These are phyloP conservation scores for Saturnispora besseyi DNA, from an alignment of 805 yeast genomes.

Conservation along the genomic window DNA sequence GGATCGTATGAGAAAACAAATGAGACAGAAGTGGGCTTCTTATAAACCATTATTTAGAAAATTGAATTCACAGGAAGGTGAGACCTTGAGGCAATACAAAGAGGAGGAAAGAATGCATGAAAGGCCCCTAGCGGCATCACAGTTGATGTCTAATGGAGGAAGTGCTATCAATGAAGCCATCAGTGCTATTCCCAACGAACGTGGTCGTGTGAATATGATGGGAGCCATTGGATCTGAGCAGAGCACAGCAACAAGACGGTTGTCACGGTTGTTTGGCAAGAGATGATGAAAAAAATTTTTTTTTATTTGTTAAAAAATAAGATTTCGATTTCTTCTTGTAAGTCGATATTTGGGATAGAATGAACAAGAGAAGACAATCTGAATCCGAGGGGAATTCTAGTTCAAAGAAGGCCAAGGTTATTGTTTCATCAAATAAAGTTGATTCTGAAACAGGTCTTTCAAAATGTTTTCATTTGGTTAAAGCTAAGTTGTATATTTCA, in stretches of 20 bases:
- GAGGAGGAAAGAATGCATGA: constrained; percentile 14
- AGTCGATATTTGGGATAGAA: not conserved
- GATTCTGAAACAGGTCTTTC: constrained; percentile 37
- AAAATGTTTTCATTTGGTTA: constrained; percentile 58
- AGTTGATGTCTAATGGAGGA: constrained; percentile 1
- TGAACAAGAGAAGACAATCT: constrained; percentile 3
- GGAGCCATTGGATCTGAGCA: constrained; percentile 12
- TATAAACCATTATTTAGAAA: constrained; percentile 26
- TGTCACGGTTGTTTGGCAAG: constrained; percentile 7
- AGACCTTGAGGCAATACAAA: constrained; percentile 26
- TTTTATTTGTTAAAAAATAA: not conserved
- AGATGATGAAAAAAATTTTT: not conserved
- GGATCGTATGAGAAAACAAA: constrained; percentile 27
- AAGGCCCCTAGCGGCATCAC: constrained; percentile 4
- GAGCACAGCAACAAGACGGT: constrained; percentile 9
- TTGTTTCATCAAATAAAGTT: constrained; percentile 12
- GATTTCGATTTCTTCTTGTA: not conserved
- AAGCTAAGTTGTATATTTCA: constrained; percentile 64
- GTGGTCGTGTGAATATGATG: constrained; percentile 27
- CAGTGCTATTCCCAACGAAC: not conserved
- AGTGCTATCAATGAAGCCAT: constrained; percentile 3
- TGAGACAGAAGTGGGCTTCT: constrained; percentile 28
- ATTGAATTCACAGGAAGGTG: constrained; percentile 30
- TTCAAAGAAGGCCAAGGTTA: not conserved
- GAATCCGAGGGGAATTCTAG: not conserved